These are phyloP conservation scores for Solanum ossicruentum DNA, from an alignment of 257 asterid genomes.

Conservation along the genomic window DNA sequence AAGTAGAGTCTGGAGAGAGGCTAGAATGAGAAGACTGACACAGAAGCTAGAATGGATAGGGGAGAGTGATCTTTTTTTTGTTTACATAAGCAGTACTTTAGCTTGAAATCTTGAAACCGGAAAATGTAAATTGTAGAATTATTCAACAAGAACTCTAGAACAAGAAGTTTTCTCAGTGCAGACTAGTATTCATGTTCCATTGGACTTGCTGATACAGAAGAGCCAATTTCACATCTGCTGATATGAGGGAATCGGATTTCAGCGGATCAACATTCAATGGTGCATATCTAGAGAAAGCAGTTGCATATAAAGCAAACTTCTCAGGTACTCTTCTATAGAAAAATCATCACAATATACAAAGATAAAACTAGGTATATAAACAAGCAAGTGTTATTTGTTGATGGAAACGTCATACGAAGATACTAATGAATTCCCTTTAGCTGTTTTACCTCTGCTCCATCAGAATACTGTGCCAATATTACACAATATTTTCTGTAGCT, in stretches of 20 bases:
- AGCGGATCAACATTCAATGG: conserved; percentile 92
- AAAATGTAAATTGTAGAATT: background rate
- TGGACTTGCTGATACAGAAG: conserved; percentile 56
- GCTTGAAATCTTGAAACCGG: background rate
- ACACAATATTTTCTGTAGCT: background rate
- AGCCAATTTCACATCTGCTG: conserved; percentile 97
- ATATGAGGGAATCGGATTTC: conserved; percentile 95
- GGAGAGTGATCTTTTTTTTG: background rate
- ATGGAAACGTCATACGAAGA: background rate
- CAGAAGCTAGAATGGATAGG: too few species aligned
- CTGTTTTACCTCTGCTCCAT: background rate
- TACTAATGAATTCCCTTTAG: background rate
- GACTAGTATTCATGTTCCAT: conserved; percentile 22
- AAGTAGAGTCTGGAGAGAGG: too few species aligned
- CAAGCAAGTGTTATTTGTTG: background rate
- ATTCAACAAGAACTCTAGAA: conserved; percentile 1
- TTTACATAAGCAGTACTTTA: background rate
- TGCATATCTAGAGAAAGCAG: conserved; percentile 94
- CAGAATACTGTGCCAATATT: background rate
- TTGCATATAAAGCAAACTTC: conserved; percentile 81
- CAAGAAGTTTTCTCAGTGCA: background rate
- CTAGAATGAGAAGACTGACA: too few species aligned
- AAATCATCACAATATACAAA: background rate
- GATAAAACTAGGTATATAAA: background rate
- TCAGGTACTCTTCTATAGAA: conserved; percentile 26